These are phyloP conservation scores for Colletotrichum filicis DNA, from an alignment of 2,329 filamentous ascomycete species.

Conservation along the genomic window DNA sequence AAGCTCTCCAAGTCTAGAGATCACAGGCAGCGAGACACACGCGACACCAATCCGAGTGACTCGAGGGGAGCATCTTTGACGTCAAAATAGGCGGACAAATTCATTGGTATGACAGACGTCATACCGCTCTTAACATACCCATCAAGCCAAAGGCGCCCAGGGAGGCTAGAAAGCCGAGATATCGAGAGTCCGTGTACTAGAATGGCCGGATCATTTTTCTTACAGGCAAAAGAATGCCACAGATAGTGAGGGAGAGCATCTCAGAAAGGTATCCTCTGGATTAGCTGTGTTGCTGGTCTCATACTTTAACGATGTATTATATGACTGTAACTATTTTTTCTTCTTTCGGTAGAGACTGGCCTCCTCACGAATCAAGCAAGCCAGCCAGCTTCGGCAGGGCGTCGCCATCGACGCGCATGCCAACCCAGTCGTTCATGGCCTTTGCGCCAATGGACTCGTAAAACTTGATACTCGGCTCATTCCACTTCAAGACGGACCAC, in stretches of 20 bases:
- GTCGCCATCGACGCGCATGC: conserved; percentile 78
- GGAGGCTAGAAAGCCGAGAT: not conserved
- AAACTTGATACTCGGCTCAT: conserved; percentile 88
- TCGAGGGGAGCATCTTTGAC: not conserved
- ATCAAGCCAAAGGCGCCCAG: not conserved
- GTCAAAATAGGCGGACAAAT: not conserved
- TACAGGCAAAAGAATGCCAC: too few species aligned
- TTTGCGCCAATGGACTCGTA: conserved; percentile 79
- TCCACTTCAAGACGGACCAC: conserved; percentile 95
- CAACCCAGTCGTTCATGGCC: conserved; percentile 77
- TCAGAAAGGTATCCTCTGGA: too few species aligned
- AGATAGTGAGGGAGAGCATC: too few species aligned
- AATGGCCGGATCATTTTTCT: too few species aligned
- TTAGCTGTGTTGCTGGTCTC: not conserved
- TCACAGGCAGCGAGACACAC: not conserved
- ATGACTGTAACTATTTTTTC: not conserved
- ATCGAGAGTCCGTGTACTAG: not conserved
- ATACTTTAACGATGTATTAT: not conserved
- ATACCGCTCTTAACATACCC: not conserved
- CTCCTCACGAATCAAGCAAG: conserved; percentile 44
- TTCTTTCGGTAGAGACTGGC: conserved; percentile 20
- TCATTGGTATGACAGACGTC: not conserved
- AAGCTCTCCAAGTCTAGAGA: not conserved
- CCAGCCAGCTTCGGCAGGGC: conserved; percentile 69
- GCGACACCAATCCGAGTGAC: not conserved